Evolutionary conservation across 78 protist genomes (phyloP), one percentile per base, ranked within the genome.

Genomic region (Protostelium mycophagum): DNA sequence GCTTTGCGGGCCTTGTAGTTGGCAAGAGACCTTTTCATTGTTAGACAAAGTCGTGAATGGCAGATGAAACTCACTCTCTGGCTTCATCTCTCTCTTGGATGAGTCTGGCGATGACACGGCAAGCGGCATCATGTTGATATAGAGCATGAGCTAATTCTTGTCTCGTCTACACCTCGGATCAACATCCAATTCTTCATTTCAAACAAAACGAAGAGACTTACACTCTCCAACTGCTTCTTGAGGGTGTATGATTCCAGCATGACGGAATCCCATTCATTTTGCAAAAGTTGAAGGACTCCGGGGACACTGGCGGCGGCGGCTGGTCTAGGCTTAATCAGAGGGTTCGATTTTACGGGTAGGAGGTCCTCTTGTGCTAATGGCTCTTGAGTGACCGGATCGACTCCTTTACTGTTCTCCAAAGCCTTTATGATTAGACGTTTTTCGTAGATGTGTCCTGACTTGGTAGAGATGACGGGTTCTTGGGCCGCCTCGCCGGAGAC

Each of bases 61-160:
- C 1, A 16, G 88, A 29, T 1, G 23, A 28, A 86, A 1, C 93
- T 16, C 38, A 93, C 95, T 35, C 73, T 85, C 97, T 94, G 0
- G 98, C 98, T 1, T 89, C 91, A 86, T 98, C 99, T 35, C 99
- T 92, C 94, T 99, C 99, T 63, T 91, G 90, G 31, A 92, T 90
- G 25, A 99, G 90, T 28, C 99, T 89, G 0, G 99, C 99, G 87
- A 99, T 98, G 36, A 98, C 99, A 16, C 99, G 93, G 94, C 99
- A 98, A 0, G 99, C 98, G 0, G 99, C 99, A 37, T 99, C 99
- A 91, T 99, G 97, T 95, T 98, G 98, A 85, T 98, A 99, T 86
- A 99, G 93, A 0, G 99, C 86, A 83, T 98, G 98, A 0, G 99
- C 86, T 9, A 99, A 97, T 85, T 98, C 99, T 83, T 96, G 97